Conservation (phyloP, 1,284 basidiomycete genomes). For the Cutaneotrichosporon cavernicola region DNA sequence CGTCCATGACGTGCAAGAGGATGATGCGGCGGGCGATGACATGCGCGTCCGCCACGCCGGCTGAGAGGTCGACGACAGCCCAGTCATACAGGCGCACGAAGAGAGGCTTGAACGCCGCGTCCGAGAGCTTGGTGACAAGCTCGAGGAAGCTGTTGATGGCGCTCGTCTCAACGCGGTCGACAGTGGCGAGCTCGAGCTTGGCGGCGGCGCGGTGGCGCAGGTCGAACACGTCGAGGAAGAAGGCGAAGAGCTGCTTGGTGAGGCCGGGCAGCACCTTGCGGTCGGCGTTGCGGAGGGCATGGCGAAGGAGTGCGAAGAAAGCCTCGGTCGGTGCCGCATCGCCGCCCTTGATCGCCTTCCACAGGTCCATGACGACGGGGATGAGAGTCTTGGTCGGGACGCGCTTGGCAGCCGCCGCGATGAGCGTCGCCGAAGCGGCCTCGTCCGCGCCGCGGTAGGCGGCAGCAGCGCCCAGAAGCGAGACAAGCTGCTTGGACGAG, state of each 20-base stretch:
- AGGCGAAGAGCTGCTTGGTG: conserved; percentile 71
- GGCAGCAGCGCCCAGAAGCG: conserved; percentile 47
- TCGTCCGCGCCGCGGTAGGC: conserved; percentile 36
- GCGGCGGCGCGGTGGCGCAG: conserved; percentile 53
- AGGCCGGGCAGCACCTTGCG: conserved; percentile 67
- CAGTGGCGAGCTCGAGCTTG: conserved; percentile 40
- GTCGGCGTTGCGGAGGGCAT: conserved; percentile 65
- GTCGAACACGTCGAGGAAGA: conserved; percentile 79
- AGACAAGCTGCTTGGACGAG: conserved; percentile 49
- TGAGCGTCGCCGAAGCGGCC: conserved; percentile 26
- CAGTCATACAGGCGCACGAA: conserved; percentile 93
- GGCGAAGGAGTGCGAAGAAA: conserved; percentile 69
- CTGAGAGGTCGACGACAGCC: conserved; percentile 68
- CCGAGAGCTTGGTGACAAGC: conserved; percentile 89
- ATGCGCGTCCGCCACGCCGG: conserved; percentile 39
- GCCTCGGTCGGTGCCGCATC: conserved; percentile 39
- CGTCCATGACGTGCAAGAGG: conserved; percentile 70
- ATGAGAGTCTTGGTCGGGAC: conserved; percentile 67
- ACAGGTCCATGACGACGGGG: conserved; percentile 59
- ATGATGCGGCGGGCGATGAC: conserved; percentile 59
- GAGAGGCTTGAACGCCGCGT: conserved; percentile 85
- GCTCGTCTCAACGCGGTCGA: conserved; percentile 52
- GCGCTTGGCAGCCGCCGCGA: conserved; percentile 66
- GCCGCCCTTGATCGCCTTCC: conserved; percentile 43
- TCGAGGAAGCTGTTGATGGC: conserved; percentile 74